Evolutionary conservation across 768 basidiomycete genomes (phyloP).

Genomic region (Russula sp.): DNA sequence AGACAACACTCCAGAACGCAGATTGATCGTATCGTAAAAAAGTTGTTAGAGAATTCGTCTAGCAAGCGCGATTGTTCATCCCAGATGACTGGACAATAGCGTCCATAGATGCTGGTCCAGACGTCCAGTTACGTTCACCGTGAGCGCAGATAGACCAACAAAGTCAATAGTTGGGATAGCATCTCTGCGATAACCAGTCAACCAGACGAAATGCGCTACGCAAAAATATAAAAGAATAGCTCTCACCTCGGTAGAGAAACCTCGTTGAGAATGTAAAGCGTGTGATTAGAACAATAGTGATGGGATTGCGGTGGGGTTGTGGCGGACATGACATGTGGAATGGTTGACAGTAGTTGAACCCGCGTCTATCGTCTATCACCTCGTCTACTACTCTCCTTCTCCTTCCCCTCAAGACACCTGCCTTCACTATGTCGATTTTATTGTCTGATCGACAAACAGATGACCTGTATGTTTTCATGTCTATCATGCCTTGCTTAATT

Average conservation of each 20-base stretch:
- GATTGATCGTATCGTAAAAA: not conserved
- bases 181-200: too few relatives aligned
- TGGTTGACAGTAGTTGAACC: not conserved
- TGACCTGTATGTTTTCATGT: slow-evolving; percentile 22
- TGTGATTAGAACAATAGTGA: not conserved
- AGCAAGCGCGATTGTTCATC: not conserved
- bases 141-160: not conserved
- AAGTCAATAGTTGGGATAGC: not conserved
- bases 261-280: not conserved
- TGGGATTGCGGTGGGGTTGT: not conserved
- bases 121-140: not conserved
- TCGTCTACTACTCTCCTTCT: not conserved
- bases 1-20: not conserved
- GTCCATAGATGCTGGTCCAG: too few relatives aligned
- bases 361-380: slow-evolving; percentile 7
- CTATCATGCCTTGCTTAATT: not conserved
- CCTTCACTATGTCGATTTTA: slow-evolving; percentile 22
- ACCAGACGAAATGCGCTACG: not conserved
- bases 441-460: slow-evolving; percentile 27
- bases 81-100: not conserved
- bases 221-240: not conserved
- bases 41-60: not conserved
- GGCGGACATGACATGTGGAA: not conserved
- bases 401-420: not conserved
- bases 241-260: not conserved